Evolutionary conservation across 2,329 filamentous ascomycete species (phyloP), one percentile per base, ranked within the genome.

Genomic region (Metarhizium guizhouense): DNA sequence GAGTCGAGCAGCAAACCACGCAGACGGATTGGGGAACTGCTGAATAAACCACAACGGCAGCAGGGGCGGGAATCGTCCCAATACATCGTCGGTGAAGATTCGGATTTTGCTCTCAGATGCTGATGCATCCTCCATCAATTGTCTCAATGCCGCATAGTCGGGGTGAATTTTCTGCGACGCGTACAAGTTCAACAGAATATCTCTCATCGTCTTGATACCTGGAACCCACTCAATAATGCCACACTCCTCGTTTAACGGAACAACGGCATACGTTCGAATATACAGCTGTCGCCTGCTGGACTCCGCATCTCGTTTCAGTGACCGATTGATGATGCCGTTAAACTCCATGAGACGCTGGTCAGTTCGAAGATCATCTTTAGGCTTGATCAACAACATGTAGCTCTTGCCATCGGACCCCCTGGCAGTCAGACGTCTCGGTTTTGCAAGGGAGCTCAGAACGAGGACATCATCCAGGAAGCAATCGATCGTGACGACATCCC

Each of bases 331-430:
- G 83, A 97, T 94, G 49, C 87, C 85, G 68, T 97, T 99, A 77
- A 99, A 99, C 68, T 99, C 95, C 92, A 99, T 99, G 20, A 99
- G 84, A 53, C 94, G 90, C 70, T 97, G 93, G 65, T 99, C 95
- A 62, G 95, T 99, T 52, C 94, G 87, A 29, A 99, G 81, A 69
- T 99, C 95, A 68, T 99, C 94, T 70, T 97, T 97, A 8, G 94
- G 95, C 67, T 99, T 99, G 76, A 95, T 95, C 55, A 99, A 80
- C 7, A 99, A 82, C 60, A 90, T 89, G 69, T 99, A 99, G 18
- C 81, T 80, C 57, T 87, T 87, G 7, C 95, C 94, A 70, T 99
- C 91, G 0, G 89, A 93, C 0, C 93, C 94, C 54, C 89, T 83
- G 6, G 94, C 88, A 16, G 85, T 94, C 54, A 99, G 83, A 62